Conservation (phyloP, 2,329 filamentous ascomycete species). For the Lomentospora prolificans region DNA sequence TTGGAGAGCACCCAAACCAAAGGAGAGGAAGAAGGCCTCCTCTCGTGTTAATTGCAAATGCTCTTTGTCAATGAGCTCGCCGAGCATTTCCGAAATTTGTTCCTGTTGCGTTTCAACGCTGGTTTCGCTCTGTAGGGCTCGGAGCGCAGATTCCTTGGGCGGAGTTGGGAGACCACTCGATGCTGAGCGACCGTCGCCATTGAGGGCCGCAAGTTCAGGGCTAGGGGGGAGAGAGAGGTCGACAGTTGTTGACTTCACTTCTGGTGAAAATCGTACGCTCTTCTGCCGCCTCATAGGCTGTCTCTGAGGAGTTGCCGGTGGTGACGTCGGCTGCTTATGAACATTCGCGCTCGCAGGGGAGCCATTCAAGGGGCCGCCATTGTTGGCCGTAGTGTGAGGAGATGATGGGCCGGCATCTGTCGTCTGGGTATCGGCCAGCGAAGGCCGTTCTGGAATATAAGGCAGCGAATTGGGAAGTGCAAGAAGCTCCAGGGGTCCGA, state of each 20-base stretch:
- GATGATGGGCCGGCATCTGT: background rate
- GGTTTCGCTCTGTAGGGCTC: background rate
- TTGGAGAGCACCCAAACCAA: conserved; percentile 64
- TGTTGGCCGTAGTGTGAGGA: background rate
- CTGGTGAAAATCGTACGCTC: conserved; percentile 61
- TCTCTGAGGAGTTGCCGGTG: background rate
- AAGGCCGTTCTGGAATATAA: conserved; percentile 19
- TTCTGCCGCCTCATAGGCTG: conserved; percentile 37
- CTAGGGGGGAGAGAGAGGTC: conserved; percentile 41
- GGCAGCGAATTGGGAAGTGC: conserved; percentile 44
- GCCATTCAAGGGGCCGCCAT: background rate
- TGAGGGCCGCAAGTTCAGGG: conserved; percentile 23
- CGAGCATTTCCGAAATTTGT: conserved; percentile 11
- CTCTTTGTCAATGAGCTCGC: conserved; percentile 34
- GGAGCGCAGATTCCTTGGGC: background rate
- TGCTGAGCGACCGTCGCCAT: conserved; percentile 12
- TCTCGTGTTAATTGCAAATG: conserved; percentile 87
- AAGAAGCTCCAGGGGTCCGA: conserved; percentile 35
- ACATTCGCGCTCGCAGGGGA: background rate
- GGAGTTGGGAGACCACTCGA: background rate
- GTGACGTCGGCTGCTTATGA: background rate
- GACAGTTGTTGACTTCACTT: conserved; percentile 55
- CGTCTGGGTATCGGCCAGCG: background rate
- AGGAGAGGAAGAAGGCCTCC: conserved; percentile 84
- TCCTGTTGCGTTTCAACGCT: conserved; percentile 14